Percentiles rank a stretch among this genome's conserved stretches.
Conservation (phyloP, 176 grass and related monocot genomes). For the Oryza officinalis region DNA sequence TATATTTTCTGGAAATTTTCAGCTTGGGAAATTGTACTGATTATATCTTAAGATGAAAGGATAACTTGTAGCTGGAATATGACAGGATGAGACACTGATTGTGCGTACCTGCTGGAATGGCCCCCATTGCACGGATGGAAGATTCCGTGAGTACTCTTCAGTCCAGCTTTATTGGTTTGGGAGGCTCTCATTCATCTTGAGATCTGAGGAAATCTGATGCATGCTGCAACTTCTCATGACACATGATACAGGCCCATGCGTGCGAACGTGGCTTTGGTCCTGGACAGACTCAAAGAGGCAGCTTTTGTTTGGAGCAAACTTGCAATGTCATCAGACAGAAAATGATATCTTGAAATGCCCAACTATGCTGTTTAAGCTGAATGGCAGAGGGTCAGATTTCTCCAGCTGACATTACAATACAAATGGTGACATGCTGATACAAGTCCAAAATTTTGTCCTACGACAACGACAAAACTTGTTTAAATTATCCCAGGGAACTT, state of each 20-base stretch:
- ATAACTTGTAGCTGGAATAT: not conserved
- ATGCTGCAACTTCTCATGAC: not conserved
- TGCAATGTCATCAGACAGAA: not conserved
- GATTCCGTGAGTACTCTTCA: not conserved
- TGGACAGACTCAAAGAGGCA: not conserved
- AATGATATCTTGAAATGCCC: not conserved
- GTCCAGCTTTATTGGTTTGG: not conserved
- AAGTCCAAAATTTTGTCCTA: not conserved
- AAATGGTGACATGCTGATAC: not conserved
- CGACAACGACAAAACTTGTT: not conserved
- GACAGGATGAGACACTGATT: not conserved
- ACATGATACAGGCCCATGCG: not conserved
- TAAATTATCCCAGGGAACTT: not conserved
- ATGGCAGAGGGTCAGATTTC: too few relatives aligned
- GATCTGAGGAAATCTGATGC: not conserved
- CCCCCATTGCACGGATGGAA: not conserved
- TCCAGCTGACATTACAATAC: not conserved
- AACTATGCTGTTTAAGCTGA: not conserved
- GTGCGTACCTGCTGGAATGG: not conserved
- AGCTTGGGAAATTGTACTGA: not conserved
- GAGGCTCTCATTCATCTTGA: not conserved
- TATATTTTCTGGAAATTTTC: not conserved
- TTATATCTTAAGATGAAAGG: not conserved
- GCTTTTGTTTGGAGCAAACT: not conserved
- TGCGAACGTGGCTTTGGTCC: not conserved